Base-by-base conservation (phyloP, 768 basidiomycete species). In the Pleurotus sapidus region DNA sequence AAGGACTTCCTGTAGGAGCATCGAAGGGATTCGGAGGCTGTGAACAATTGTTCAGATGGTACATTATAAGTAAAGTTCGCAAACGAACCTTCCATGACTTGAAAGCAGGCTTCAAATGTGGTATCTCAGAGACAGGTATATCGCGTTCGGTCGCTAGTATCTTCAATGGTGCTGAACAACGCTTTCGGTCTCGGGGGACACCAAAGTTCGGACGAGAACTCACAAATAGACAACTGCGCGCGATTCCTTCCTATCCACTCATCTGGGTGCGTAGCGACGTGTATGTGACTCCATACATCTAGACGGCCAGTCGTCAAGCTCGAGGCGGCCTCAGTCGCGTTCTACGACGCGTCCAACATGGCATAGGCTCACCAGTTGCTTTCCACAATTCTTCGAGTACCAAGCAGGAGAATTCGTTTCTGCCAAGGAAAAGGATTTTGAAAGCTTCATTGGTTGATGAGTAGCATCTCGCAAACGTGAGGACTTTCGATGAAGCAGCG, bases 401-500 rank as follows among this genome's bases (percentile, higher is more conserved):
- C 5, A 74, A 70, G 65, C 88, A 89, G 1, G 94, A 96, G 70
- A 96, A 96, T 64, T 86, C 83, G 68, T 95, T 94, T 15, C 92
- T 88, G 50, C 95, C 95, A 67, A 93, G 83, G 69, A 93, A 96
- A 5, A 97, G 78, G 42, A 97, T 81, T n/a, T 84, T 81, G 67
- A 92, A 88, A n/a, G 15, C 30, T 3, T 56, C 43, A 15, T 20
- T 25, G 34, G 14, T 5, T 17, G 55, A 18, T 34, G 55, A 47
- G 55, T 54, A 54, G 18, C 18, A 25, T 54, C 39, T 54, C 24
- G 3, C 30, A 9, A 0, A 11, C 11, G 8, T 34, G 30, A 34
- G 30, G 30, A 11, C 30, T 34, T 34, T 34, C 11, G 30, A 34
- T 11, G 30, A 34, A 11, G 30, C 2, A 34, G 30, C 18, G 20